Conservation (phyloP, 169 alveolate species). For the Plasmodium gallinaceum region DNA sequence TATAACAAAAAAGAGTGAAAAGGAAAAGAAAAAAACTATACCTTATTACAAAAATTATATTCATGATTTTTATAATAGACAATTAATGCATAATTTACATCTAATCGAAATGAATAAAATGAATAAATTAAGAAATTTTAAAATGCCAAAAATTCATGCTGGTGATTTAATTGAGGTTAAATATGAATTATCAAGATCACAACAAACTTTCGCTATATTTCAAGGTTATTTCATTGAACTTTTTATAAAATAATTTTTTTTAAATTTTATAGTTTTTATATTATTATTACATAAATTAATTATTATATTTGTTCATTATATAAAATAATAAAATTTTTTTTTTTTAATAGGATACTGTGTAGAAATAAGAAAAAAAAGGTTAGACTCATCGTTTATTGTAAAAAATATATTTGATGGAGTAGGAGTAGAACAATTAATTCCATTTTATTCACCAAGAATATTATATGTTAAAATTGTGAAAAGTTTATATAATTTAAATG, state of each 20-base stretch:
- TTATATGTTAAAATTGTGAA: slow-evolving; percentile 83
- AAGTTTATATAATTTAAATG: slow-evolving; percentile 69
- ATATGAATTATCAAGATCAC: slow-evolving; percentile 86
- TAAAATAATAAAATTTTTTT: background rate
- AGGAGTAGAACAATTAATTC: slow-evolving; percentile 86
- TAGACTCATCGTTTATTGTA: slow-evolving; percentile 85
- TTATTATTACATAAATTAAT: too few relatives aligned
- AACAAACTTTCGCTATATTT: slow-evolving; percentile 87
- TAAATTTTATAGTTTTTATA: too few relatives aligned
- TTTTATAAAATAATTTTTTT: too few relatives aligned
- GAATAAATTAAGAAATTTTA: slow-evolving; percentile 83
- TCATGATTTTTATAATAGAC: slow-evolving; percentile 77
- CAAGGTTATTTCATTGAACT: slow-evolving; percentile 69
- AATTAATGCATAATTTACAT: slow-evolving; percentile 83
- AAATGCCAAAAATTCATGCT: slow-evolving; percentile 76
- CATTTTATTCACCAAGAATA: slow-evolving; percentile 84
- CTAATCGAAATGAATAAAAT: slow-evolving; percentile 82
- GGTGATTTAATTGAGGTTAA: slow-evolving; percentile 87
- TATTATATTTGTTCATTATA: too few relatives aligned
- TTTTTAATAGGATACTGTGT: slow-evolving; percentile 83
- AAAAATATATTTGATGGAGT: slow-evolving; percentile 88
- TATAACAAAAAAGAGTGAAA: slow-evolving; percentile 24
- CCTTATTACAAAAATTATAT: slow-evolving; percentile 73
- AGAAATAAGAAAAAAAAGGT: slow-evolving; percentile 80
- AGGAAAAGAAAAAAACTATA: slow-evolving; percentile 46